These are phyloP conservation scores for Biscogniauxia marginata DNA, from an alignment of 2,329 filamentous ascomycete genomes.

Conservation along the genomic window DNA sequence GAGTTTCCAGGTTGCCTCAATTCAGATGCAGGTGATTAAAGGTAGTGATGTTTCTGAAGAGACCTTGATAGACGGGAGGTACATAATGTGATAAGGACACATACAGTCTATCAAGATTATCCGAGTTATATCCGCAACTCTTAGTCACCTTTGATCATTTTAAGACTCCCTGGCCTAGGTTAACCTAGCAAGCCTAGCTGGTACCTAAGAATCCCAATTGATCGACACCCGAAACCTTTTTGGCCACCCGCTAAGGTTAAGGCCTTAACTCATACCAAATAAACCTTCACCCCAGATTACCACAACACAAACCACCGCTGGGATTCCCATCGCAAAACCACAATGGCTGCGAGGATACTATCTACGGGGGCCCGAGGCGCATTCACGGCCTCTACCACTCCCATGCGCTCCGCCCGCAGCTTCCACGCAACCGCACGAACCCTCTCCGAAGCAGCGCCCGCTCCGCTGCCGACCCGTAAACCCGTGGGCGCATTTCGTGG, in stretches of 20 bases:
- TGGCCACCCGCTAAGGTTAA: conserved; percentile 7
- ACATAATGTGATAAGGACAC: too few species aligned
- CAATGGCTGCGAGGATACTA: conserved; percentile 49
- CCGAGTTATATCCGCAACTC: conserved; percentile 19
- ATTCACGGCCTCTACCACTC: conserved; percentile 23
- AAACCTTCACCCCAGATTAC: too few species aligned
- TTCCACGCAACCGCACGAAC: conserved; percentile 51
- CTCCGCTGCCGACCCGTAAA: conserved; percentile 54
- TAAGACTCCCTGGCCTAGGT: neutral
- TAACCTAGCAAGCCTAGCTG: neutral
- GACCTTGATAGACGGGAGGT: too few species aligned
- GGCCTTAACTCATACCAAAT: conserved; percentile 5
- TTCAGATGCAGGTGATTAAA: too few species aligned
- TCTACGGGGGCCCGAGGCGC: conserved; percentile 39
- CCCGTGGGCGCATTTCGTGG: conserved; percentile 61
- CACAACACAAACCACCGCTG: neutral
- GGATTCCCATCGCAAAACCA: too few species aligned
- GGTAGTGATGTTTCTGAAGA: too few species aligned
- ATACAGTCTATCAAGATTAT: neutral
- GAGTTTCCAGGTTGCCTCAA: too few species aligned
- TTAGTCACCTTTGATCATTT: too few species aligned
- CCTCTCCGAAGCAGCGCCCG: conserved; percentile 42
- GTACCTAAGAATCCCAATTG: conserved; percentile 4
- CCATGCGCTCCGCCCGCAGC: conserved; percentile 33
- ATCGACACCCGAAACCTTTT: conserved; percentile 8